A percentile compares a stretch with the other conserved stretches of the same genome.
phyloP scores from a whole-genome alignment of 75 land plant genomes.

The Picea sitchensis region DNA sequence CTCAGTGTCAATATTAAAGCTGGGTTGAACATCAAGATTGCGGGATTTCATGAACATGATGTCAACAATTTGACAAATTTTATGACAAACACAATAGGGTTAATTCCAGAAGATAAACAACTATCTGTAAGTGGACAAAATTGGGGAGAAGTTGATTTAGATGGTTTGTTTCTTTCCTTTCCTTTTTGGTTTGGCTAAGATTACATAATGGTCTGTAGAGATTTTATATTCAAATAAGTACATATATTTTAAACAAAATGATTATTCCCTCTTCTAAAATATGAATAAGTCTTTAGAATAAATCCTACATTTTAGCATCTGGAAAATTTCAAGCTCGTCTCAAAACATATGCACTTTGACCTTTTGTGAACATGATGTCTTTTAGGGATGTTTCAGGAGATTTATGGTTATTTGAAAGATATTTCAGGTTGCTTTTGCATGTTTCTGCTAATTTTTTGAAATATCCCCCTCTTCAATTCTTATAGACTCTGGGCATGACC shows the following conservation, averaged over 20 bases:
- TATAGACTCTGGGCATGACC: not conserved
- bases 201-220: not conserved
- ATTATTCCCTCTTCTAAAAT: not conserved
- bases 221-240: not conserved
- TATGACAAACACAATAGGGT: slow-evolving; percentile 42
- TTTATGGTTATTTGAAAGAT: not conserved
- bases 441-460: not conserved
- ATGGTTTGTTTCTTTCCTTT: slow-evolving; percentile 34
- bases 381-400: not conserved
- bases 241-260: not conserved
- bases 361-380: not conserved
- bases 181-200: too few species aligned
- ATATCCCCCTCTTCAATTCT: not conserved
- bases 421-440: not conserved
- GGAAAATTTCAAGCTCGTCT: not conserved
- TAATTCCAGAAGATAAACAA: slow-evolving; percentile 68
- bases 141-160: slow-evolving; percentile 73
- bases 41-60: slow-evolving; percentile 32
- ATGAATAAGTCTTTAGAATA: not conserved
- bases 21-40: too few species aligned
- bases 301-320: not conserved
- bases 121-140: slow-evolving; percentile 79
- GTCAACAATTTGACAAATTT: slow-evolving; percentile 48
- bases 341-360: not conserved
- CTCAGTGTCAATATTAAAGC: too few species aligned